These are phyloP conservation scores for Boechera divaricarpa DNA, from an alignment of 345 rosid genomes.

Conservation along the genomic window DNA sequence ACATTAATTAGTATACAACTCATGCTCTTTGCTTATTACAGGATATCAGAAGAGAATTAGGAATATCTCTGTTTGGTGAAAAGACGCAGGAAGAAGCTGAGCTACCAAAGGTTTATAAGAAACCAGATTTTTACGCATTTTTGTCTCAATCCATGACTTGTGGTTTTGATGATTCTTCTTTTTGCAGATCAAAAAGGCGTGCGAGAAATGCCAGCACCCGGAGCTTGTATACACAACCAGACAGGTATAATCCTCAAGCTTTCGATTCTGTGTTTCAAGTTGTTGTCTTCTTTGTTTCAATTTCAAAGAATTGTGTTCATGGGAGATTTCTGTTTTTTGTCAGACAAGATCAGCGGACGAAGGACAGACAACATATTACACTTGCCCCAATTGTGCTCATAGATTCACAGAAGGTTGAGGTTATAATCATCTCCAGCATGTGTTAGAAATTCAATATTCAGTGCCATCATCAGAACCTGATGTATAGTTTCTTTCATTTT, in stretches of 20 bases:
- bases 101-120: conserved; percentile 42
- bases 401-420: conserved; percentile 49
- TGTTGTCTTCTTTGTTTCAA: conserved; percentile 15
- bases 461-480: too few relatives aligned
- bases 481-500: too few relatives aligned
- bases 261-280: neutral
- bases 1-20: neutral
- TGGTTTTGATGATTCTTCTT: neutral
- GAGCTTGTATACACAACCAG: conserved; percentile 49
- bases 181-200: conserved; percentile 45
- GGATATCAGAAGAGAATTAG: conserved; percentile 48
- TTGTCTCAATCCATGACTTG: neutral
- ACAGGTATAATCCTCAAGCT: conserved; percentile 31
- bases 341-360: conserved; percentile 49
- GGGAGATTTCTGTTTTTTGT: neutral
- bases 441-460: too few relatives aligned
- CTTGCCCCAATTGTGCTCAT: conserved; percentile 45
- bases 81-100: conserved; percentile 33
- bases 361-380: conserved; percentile 47
- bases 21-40: conserved; percentile 12
- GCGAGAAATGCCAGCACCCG: conserved; percentile 49
- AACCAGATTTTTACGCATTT: too few relatives aligned
- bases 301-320: neutral
- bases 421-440: conserved; percentile 1
- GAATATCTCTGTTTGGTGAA: conserved; percentile 40